These are phyloP conservation scores for Naumovozyma castellii DNA, from an alignment of 805 yeast species.

Conservation along the genomic window DNA sequence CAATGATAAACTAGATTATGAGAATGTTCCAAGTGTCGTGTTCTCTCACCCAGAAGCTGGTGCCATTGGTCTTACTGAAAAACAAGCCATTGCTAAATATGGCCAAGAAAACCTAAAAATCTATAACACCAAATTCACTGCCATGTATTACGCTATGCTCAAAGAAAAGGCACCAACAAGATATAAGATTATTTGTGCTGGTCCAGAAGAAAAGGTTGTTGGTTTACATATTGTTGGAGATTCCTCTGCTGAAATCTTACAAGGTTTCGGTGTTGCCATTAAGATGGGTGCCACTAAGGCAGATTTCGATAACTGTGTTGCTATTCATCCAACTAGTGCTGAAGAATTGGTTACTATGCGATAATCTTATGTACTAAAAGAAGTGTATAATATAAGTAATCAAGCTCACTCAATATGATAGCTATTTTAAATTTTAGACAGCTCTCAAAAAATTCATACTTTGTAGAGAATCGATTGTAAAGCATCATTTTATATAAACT, in stretches of 20 bases:
- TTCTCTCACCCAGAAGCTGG: conserved; percentile 98
- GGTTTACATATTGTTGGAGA: conserved; percentile 95
- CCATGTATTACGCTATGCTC: conserved; percentile 89
- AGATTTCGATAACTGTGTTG: conserved; percentile 92
- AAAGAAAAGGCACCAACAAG: conserved; percentile 74
- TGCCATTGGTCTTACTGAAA: conserved; percentile 77
- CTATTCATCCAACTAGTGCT: conserved; percentile 97
- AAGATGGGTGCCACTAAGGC: conserved; percentile 98
- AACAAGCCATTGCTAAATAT: conserved; percentile 64
- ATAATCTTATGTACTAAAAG: too few relatives aligned
- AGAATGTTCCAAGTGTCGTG: conserved; percentile 87
- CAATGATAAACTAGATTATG: conserved; percentile 73
- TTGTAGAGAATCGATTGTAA: too few relatives aligned
- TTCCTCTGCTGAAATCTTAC: conserved; percentile 80
- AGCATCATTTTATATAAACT: too few relatives aligned
- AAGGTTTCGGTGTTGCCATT: conserved; percentile 96
- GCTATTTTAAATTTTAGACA: too few relatives aligned
- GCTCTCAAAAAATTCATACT: not conserved
- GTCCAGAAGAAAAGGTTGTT: conserved; percentile 83
- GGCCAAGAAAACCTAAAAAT: conserved; percentile 75
- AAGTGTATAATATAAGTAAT: too few relatives aligned
- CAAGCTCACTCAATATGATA: too few relatives aligned
- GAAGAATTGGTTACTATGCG: conserved; percentile 83
- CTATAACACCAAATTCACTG: conserved; percentile 73
- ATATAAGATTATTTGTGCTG: conserved; percentile 72